Percentiles rank a stretch among this genome's conserved stretches.
Conservation (phyloP, 2,329 filamentous ascomycete species). For the Aspergillus sp. region DNA sequence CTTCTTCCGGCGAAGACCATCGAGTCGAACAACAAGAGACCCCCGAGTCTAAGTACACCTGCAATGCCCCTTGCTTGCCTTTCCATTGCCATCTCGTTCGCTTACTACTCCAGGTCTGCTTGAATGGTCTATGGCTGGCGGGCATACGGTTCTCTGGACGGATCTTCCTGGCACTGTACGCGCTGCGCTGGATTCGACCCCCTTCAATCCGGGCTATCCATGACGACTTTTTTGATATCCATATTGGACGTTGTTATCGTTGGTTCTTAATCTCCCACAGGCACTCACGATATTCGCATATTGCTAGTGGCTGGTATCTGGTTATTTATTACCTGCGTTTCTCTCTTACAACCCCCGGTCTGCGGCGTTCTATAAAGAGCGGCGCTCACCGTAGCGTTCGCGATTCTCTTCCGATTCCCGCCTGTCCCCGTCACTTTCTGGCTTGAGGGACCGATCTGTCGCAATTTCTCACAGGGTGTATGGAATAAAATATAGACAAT, state of each 20-base stretch:
- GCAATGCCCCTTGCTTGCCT: not conserved
- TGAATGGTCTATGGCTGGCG: not conserved
- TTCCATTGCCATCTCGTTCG: not conserved
- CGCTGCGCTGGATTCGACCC: not conserved
- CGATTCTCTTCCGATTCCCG: constrained; percentile 17
- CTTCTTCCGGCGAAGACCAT: not conserved
- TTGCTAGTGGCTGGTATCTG: too few relatives aligned
- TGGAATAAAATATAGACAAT: constrained; percentile 33
- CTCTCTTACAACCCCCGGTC: not conserved
- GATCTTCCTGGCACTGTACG: not conserved
- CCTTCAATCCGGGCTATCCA: too few relatives aligned
- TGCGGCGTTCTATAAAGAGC: constrained; percentile 12
- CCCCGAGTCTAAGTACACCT: not conserved
- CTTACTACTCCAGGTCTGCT: constrained; percentile 4
- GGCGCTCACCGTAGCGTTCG: constrained; percentile 27
- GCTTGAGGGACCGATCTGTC: constrained; percentile 8
- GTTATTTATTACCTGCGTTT: too few relatives aligned
- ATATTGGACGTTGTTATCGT: not conserved
- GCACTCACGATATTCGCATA: not conserved
- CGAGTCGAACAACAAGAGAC: not conserved
- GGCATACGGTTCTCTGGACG: not conserved
- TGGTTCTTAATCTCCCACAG: too few relatives aligned
- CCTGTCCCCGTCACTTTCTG: constrained; percentile 2
- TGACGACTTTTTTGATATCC: not conserved
- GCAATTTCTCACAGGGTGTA: constrained; percentile 19